Evolutionary conservation across 164 flowering plant species (phyloP), one percentile per base, ranked within the genome.

Genomic region (Nymphaea thermarum): DNA sequence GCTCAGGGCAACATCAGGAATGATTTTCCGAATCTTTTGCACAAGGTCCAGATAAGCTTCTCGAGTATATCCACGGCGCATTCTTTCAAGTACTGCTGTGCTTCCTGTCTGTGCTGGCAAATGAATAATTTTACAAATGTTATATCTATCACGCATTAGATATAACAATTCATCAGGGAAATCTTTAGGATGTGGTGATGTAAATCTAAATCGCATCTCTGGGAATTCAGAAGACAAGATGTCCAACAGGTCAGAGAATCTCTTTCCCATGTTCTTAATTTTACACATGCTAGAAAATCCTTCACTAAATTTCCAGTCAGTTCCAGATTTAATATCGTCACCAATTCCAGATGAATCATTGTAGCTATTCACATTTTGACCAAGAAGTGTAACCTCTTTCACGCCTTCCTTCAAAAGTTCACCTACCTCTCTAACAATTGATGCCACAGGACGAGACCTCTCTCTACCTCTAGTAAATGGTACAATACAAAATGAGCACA

Each of bases 181-280:
- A 75, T 91, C 98, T 81, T 94, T 94, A 55, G 98, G 98, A 76
- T 91, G 99, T 7, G 97, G 99, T 25, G 99, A 94, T 41, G 99
- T 94, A 77, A 74, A 94, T 83, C 99, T 83, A 75, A 94, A 94
- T 41, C 99, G 77, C 92, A 94, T 91, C 76, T 94, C 99, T 55
- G 97, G 96, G 71, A 78, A 94, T 72, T 90, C 95, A 45, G 69
- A 43, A 44, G 99, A 85, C 44, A 94, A 86, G 55, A 86, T 72
- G 70, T 90, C 92, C 81, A 94, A 76, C 61, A 94, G 93, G 80
- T 94, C 97, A 70, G 96, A 73, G 75, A 94, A 94, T 36, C 97
- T 86, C 68, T 84, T 72, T 51, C 99, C 99, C 83, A 82, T 77
- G 15, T 81, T 84, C 69, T 88, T 91, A 71, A 91, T 95, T 78